These are phyloP conservation scores for Lippia alba DNA, from an alignment of 305 asterid species.

Conservation along the genomic window DNA sequence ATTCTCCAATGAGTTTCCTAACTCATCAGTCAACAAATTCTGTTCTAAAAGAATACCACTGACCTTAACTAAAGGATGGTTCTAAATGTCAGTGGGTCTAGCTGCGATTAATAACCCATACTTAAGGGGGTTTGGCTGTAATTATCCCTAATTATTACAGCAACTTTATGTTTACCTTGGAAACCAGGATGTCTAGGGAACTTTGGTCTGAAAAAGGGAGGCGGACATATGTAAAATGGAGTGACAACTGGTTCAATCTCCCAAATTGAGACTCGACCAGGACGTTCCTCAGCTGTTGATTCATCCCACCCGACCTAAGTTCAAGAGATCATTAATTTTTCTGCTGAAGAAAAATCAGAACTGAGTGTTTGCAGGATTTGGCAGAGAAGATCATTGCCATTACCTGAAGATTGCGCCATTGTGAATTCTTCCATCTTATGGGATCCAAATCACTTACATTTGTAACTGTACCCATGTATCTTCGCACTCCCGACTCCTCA, in stretches of 20 bases:
- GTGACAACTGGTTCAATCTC: constrained; percentile 88
- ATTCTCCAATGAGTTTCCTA: too few species aligned
- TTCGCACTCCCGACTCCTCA: constrained; percentile 88
- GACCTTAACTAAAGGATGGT: too few species aligned
- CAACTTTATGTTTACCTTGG: constrained; percentile 53
- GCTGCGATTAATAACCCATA: too few species aligned
- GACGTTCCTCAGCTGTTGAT: constrained; percentile 97
- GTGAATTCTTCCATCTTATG: constrained; percentile 87
- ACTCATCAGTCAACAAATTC: too few species aligned
- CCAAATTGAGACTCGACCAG: constrained; percentile 91
- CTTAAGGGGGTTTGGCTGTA: too few species aligned
- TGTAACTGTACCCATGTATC: constrained; percentile 96
- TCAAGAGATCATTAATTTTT: constrained; percentile 20
- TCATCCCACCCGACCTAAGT: constrained; percentile 98
- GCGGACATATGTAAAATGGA: constrained; percentile 94
- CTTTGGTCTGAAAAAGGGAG: constrained; percentile 92
- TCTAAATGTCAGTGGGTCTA: too few species aligned
- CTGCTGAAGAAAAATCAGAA: not conserved
- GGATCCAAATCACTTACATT: constrained; percentile 85
- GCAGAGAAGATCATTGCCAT: not conserved
- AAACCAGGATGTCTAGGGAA: constrained; percentile 74
- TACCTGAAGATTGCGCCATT: constrained; percentile 99
- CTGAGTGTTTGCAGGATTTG: not conserved
- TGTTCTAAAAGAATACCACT: too few species aligned
- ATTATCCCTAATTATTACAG: not conserved